phyloP scores from a whole-genome alignment of 2,329 filamentous ascomycete genomes.

The Drechmeria coniospora region DNA sequence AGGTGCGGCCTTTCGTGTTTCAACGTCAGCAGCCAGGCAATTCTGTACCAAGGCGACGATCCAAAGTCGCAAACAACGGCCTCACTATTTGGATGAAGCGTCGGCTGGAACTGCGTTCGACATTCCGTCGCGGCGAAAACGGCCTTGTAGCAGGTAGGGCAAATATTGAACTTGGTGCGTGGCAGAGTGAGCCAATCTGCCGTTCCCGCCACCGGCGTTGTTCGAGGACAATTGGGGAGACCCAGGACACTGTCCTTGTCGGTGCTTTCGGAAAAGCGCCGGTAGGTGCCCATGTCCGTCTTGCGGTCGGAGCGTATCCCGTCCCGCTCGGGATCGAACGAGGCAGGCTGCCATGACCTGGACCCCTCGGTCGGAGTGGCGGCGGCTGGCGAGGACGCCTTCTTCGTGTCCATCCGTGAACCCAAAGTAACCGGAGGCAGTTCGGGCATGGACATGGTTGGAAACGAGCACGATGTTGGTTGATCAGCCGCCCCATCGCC shows the following conservation, averaged over 20 bases:
- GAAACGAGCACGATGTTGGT: conserved; percentile 1
- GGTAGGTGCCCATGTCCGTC: conserved; percentile 29
- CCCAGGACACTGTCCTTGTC: conserved; percentile 11
- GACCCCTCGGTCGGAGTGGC: conserved; percentile 7
- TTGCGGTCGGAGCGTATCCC: conserved; percentile 21
- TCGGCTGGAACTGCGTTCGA: conserved; percentile 43
- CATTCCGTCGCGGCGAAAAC: conserved; percentile 57
- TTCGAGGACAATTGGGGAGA: conserved; percentile 56
- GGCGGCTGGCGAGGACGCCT: background rate
- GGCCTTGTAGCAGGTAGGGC: conserved; percentile 60
- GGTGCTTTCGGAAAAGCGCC: conserved; percentile 34
- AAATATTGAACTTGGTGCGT: conserved; percentile 61
- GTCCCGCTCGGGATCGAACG: conserved; percentile 26
- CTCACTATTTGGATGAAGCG: conserved; percentile 39
- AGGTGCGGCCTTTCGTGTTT: conserved; percentile 54
- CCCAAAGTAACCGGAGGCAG: background rate
- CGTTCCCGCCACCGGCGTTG: conserved; percentile 42
- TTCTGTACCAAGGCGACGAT: conserved; percentile 60
- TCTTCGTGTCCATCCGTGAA: conserved; percentile 1
- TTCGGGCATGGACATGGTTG: conserved; percentile 11
- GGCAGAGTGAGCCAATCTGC: conserved; percentile 72
- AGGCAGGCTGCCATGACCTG: conserved; percentile 28
- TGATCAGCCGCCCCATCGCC: conserved; percentile 1
- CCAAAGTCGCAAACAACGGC: conserved; percentile 66
- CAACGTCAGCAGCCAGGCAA: conserved; percentile 68